Evolutionary conservation across 805 yeast species (phyloP), one percentile per base, ranked within the genome.

Genomic region (Metahyphopichia silvanorum): DNA sequence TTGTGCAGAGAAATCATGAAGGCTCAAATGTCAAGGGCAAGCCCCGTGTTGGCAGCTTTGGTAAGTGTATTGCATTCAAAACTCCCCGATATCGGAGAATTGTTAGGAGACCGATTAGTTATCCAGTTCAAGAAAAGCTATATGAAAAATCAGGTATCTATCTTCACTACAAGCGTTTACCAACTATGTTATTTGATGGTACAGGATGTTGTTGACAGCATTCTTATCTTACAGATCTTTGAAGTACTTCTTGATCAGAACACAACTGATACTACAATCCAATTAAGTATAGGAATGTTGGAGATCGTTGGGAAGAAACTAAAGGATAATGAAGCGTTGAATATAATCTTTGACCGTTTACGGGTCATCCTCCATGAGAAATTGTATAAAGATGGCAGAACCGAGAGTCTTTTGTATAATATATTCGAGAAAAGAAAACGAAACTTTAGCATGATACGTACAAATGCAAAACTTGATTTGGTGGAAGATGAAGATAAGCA

Each of bases 11-110:
- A 71, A 25, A 31, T 85, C 2, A 74, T 84, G 71, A 68, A 69
- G 29, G 67, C 74, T 0, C 84, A 77, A 45, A 42, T 61, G 0
- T 60, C 53, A 37, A 68, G 20, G 12, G 23, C 18, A 27, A 41
- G 83, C 0, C 55, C 75, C 0, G 67, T 71, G 1, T 79, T 73
- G 43, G 77, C 88, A 0, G 60, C 83, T 1, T 46, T 87, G 21
- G 67, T 74, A 0, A 68, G 81, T 2, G 68, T 81, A 1, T 32
- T 87, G 8, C 82, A 84, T 53, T 71, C 83, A 4, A 76, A 81
- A 42, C 52, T 85, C 3, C 93, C 94, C 0, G 73, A 73, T 21
- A 57, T 86, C 12, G 95, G 95, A 2, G 71, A 71, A 35, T 51
- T 81, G 4, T 40, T 84, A 20, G 51, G 70, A 0, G 48, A 67